Conservation (phyloP, 1,284 basidiomycete species). For the Sanghuangporus sanghuang region DNA sequence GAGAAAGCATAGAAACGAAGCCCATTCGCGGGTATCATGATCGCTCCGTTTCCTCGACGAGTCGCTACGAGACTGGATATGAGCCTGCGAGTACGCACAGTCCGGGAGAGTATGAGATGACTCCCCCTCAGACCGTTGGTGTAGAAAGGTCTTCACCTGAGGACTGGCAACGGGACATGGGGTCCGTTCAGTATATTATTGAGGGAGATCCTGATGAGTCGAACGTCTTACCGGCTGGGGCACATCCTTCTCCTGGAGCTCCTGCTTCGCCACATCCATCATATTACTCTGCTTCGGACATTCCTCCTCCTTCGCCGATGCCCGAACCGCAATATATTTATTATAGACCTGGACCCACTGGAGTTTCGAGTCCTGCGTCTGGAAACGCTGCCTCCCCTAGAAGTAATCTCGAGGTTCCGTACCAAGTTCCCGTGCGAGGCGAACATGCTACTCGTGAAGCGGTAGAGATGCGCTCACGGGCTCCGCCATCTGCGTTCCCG, state of each 20-base stretch:
- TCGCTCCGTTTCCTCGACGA: constrained; percentile 49
- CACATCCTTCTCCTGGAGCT: constrained; percentile 12
- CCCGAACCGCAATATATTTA: constrained; percentile 45
- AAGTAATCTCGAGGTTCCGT: constrained; percentile 22
- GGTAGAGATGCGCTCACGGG: constrained; percentile 53
- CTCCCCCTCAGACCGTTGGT: constrained; percentile 24
- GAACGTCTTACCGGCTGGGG: constrained; percentile 11
- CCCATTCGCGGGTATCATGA: constrained; percentile 67
- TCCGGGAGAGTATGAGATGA: constrained; percentile 25
- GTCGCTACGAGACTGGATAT: constrained; percentile 33
- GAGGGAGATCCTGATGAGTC: constrained; percentile 13
- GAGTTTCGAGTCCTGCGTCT: constrained; percentile 22
- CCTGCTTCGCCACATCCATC: constrained; percentile 36
- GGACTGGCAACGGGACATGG: not conserved
- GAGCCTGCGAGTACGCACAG: constrained; percentile 38
- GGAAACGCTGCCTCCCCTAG: constrained; percentile 24
- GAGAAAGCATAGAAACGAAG: constrained; percentile 24
- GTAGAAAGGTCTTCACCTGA: not conserved
- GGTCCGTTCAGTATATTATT: constrained; percentile 10
- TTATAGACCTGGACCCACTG: constrained; percentile 30
- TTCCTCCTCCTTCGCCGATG: constrained; percentile 56
- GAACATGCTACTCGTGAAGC: constrained; percentile 24
- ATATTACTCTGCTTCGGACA: constrained; percentile 68
- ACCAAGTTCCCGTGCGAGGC: constrained; percentile 12
- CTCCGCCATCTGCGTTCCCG: constrained; percentile 20